Percentiles rank a stretch among this genome's conserved stretches.
phyloP scores from a whole-genome alignment of 2,329 filamentous ascomycete genomes.

The Pestalotiopsis sp. region DNA sequence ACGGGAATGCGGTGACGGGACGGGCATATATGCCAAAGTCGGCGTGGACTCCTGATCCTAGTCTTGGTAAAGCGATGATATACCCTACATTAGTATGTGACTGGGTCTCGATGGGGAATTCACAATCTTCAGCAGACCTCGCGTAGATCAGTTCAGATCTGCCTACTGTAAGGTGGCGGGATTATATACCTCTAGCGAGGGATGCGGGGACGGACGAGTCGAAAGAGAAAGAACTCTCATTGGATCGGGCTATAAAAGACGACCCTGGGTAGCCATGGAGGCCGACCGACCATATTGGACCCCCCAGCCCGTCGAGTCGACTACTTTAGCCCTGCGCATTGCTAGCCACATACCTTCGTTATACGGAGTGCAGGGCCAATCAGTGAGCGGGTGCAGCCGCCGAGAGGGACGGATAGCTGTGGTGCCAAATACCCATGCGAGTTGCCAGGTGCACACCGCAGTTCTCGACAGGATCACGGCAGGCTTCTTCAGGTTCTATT shows the following conservation, averaged over 20 bases:
- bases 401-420: slow-evolving; percentile 16
- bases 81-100: background rate
- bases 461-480: slow-evolving; percentile 17
- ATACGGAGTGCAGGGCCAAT: slow-evolving; percentile 22
- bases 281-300: background rate
- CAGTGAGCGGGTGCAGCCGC: slow-evolving; percentile 19
- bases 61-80: too few relatives aligned
- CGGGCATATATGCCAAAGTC: background rate
- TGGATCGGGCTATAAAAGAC: slow-evolving; percentile 12
- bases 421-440: slow-evolving; percentile 12
- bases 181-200: background rate
- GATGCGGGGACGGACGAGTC: background rate
- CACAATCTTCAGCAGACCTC: background rate
- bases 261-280: background rate
- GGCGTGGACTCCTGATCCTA: background rate
- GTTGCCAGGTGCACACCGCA: slow-evolving; percentile 11
- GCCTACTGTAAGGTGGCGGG: background rate
- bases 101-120: background rate
- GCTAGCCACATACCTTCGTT: slow-evolving; percentile 15
- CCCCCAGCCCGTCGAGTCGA: background rate
- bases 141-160: background rate
- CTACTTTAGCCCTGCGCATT: background rate
- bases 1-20: background rate
- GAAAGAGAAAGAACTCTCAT: slow-evolving; percentile 5
- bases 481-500: too few relatives aligned